Conservation (phyloP, 176 grass and related monocot species). For the Carex myosuroides region DNA sequence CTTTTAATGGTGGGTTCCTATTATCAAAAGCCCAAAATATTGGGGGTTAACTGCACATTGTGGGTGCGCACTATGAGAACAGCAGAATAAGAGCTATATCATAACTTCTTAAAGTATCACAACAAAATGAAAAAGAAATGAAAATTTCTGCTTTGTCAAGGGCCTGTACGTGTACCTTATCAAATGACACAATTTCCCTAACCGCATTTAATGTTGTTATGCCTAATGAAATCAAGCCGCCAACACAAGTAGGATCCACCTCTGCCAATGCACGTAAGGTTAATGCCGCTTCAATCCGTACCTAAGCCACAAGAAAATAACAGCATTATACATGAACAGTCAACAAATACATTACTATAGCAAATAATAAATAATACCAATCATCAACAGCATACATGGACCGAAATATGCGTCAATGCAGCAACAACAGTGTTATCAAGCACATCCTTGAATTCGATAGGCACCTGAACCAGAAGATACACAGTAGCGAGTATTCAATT, state of each 20-base stretch:
- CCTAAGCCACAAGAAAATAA: slow-evolving; percentile 46
- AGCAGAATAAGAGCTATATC: background rate
- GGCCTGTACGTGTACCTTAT: slow-evolving; percentile 54
- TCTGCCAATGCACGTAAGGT: slow-evolving; percentile 92
- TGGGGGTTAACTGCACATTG: background rate
- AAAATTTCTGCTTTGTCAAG: background rate
- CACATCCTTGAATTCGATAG: slow-evolving; percentile 84
- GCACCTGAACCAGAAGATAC: slow-evolving; percentile 50
- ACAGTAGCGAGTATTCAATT: slow-evolving; percentile 14
- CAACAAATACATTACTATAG: slow-evolving; percentile 6
- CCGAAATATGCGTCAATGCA: slow-evolving; percentile 85
- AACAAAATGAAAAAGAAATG: background rate
- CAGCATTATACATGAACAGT: background rate
- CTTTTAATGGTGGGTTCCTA: background rate
- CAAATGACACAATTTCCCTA: slow-evolving; percentile 73
- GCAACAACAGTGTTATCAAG: slow-evolving; percentile 94
- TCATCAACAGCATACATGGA: slow-evolving; percentile 48
- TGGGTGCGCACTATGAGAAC: background rate
- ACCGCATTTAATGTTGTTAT: slow-evolving; percentile 82
- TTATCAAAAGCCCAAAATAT: background rate
- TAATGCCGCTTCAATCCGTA: slow-evolving; percentile 90
- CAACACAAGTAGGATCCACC: slow-evolving; percentile 96
- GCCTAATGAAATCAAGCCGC: slow-evolving; percentile 95
- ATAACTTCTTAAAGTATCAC: background rate
- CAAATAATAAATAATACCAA: slow-evolving; percentile 16